Evolutionary conservation across 1,284 basidiomycete species (phyloP).

Genomic region (Pterulicium gracile): DNA sequence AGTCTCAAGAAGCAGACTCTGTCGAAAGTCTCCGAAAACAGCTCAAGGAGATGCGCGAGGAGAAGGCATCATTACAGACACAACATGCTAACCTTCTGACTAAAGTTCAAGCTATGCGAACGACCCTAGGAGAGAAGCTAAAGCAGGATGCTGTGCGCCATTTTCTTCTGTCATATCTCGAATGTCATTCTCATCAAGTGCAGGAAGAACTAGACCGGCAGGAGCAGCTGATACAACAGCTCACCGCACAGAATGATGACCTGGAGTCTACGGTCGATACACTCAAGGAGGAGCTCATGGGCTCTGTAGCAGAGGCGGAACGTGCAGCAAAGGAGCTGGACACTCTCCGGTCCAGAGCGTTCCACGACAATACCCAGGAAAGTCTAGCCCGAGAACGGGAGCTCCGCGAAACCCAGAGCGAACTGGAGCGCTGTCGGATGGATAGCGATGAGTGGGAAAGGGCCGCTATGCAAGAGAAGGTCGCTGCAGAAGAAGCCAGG

Average conservation of each 20-base stretch:
- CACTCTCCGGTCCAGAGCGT: slow-evolving; percentile 46
- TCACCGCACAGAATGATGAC: slow-evolving; percentile 69
- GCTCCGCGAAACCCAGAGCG: slow-evolving; percentile 68
- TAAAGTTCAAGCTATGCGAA: slow-evolving; percentile 90
- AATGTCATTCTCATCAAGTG: slow-evolving; percentile 14
- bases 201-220: slow-evolving; percentile 94
- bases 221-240: slow-evolving; percentile 68
- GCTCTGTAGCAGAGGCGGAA: slow-evolving; percentile 65
- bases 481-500: slow-evolving; percentile 58
- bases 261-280: slow-evolving; percentile 60
- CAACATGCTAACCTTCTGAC: slow-evolving; percentile 84
- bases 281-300: slow-evolving; percentile 68
- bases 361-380: slow-evolving; percentile 61
- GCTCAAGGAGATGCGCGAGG: slow-evolving; percentile 52
- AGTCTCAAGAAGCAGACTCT: slow-evolving; percentile 23
- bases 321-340: slow-evolving; percentile 62
- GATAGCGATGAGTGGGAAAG: slow-evolving; percentile 87
- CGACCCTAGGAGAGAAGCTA: slow-evolving; percentile 87
- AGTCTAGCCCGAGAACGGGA: slow-evolving; percentile 68
- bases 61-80: slow-evolving; percentile 76
- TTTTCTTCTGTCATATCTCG: too few species aligned
- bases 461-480: slow-evolving; percentile 64
- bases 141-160: slow-evolving; percentile 88
- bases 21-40: slow-evolving; percentile 45
- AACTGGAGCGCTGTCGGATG: slow-evolving; percentile 75